Evolutionary conservation across 257 asterid species (phyloP), one percentile per base, ranked within the genome.

Genomic region (Salvia splendens): DNA sequence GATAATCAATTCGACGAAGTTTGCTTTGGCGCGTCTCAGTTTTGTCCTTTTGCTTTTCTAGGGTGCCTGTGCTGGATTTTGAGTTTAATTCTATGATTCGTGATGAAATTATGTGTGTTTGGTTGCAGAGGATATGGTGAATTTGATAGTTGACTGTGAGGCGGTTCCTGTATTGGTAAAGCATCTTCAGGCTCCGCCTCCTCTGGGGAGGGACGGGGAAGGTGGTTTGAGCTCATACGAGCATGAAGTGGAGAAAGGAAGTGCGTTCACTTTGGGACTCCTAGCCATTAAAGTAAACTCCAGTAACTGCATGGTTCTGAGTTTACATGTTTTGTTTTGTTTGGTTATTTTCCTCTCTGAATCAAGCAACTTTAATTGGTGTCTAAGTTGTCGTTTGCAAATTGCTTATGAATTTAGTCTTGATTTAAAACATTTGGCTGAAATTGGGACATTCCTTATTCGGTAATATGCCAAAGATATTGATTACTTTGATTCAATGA

Each of bases 181-280:
- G 86, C 95, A 91, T 79, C 83, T 94, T 51, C 79, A 81, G 81
- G 83, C 91, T 15, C 93, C 93, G 14, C 74, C 79, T 40, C 64
- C 59, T 5, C 66, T 61, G 41, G 78, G 9, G 53, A 78, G 78
- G 43, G 92, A 82, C 63, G 83, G 84, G 14, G 96, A 83, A 48
- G 65, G 68, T 74, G 82, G 66, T 38, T 67, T 59, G 9, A 78
- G 70, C 68, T 83, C 81, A 1, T 82, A 83, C 68, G 94, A 87
- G 81, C 98, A 91, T 45, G 99, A 94, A 85, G 95, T 87, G 74
- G 99, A 91, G 83, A 94, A 91, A 80, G 98, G 99, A 77, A 85
- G 96, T 71, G 99, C 99, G 61, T 89, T 94, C 82, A 87, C 96
- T 12, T 92, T 94, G 57, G 99, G 99, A 57, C 98, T 94, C 72